Evolutionary conservation across 2,329 filamentous ascomycete species (phyloP).

Genomic region (Cyphellophora europaea): DNA sequence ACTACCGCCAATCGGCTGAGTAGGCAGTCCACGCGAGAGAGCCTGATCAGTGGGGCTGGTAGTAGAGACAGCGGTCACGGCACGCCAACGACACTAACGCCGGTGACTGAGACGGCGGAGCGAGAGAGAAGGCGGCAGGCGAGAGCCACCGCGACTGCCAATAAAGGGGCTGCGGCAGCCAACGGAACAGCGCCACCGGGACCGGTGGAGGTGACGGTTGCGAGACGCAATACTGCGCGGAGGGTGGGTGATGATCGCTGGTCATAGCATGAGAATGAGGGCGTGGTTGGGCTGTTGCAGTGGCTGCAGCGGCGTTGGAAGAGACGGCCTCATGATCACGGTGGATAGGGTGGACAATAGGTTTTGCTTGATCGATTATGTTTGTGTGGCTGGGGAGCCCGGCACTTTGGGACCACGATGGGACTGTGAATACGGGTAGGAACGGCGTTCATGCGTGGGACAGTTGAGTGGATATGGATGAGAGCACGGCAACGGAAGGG

Average conservation of each 20-base stretch:
- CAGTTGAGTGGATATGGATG: too few species aligned
- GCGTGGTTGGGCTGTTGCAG: too few species aligned
- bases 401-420: too few species aligned
- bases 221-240: conserved; percentile 10
- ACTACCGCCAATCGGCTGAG: conserved; percentile 10
- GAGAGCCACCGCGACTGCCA: conserved; percentile 1
- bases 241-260: conserved; percentile 11
- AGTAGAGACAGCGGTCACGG: conserved; percentile 11
- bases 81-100: conserved; percentile 10
- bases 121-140: conserved; percentile 6
- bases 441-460: too few species aligned
- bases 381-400: too few species aligned
- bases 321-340: too few species aligned
- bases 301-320: too few species aligned
- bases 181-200: conserved; percentile 4
- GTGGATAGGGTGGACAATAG: too few species aligned
- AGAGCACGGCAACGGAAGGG: too few species aligned
- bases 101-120: conserved; percentile 11
- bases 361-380: too few species aligned
- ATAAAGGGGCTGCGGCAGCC: conserved; percentile 2
- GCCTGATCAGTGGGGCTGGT: conserved; percentile 8
- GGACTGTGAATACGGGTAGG: too few species aligned
- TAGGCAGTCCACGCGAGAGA: conserved; percentile 18
- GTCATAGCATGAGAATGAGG: conserved; percentile 1
- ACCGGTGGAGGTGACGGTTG: conserved; percentile 13